Evolutionary conservation across 306 rosid genomes (phyloP), one percentile per base, ranked within the genome.

Genomic region (Ochetophila trinervis): DNA sequence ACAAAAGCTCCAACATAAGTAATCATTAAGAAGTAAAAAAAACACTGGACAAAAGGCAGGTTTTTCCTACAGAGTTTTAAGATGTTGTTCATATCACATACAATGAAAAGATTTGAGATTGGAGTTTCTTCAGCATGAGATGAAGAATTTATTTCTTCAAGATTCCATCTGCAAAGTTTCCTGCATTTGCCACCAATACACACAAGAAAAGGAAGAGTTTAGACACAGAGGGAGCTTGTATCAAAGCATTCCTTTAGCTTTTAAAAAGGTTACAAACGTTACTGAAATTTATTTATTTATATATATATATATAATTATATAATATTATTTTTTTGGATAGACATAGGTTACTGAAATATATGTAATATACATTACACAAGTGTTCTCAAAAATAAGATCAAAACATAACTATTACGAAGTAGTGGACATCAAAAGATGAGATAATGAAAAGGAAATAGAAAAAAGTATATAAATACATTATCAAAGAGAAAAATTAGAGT

Each of bases 131-230:
- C 68, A 8, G 51, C 52, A 51, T 49, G 55, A 16, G 74, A 5
- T 12, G 42, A 13, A 4, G 17, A 47, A 54, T 72, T 77, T 72
- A 78, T 78, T 78, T 47, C 63, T 27, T 68, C 49, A 34, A 16
- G 58, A 60, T 24, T 66, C 65, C 77, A 60, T 37, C 42, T 51
- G 23, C 70, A 77, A 60, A 37, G 47, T 42, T 37, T 72, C 78
- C 82, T 78, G 78, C 78, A 57, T 57, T 66, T 65, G 37, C 24
- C n/a, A 44, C n/a, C 37, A 66, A 10, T 49, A 14, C 30, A 8
- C 45, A 40, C 45, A 40, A 8, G 12, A 40, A 10, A 40, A 12
- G 0, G 0, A 40, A 6, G 14, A 40, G 45, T 8, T 40, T 40
- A 40, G 10, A 40, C 45, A 40, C 13, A 9, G 45, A 40, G 12